A percentile compares a stretch with the other conserved stretches of the same genome.
Evolutionary conservation across 176 grass and related monocot genomes (phyloP).

Genomic region (Oryza meridionalis): DNA sequence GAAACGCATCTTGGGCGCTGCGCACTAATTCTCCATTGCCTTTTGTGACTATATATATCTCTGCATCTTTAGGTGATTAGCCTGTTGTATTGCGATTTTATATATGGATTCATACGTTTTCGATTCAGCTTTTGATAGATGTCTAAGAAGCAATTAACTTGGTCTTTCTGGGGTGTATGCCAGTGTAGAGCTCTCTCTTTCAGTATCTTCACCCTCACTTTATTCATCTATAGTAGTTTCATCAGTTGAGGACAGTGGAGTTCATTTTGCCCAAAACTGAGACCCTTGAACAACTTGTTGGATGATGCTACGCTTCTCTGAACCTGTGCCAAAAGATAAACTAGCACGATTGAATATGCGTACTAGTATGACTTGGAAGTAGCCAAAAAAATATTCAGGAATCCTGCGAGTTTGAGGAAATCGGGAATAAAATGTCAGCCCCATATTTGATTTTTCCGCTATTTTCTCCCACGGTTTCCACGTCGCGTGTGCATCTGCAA

Average conservation of each 20-base stretch:
- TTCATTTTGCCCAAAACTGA: too few relatives aligned
- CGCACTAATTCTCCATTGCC: neutral
- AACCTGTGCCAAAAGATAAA: too few relatives aligned
- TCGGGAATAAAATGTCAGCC: neutral
- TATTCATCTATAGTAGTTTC: neutral
- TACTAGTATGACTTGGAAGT: too few relatives aligned
- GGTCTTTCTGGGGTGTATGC: neutral
- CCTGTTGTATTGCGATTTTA: constrained; percentile 37
- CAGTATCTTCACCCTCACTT: constrained; percentile 1
- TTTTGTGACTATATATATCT: constrained; percentile 39
- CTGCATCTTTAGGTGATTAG: constrained; percentile 36
- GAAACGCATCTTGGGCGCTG: constrained; percentile 16
- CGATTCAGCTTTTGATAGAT: constrained; percentile 22
- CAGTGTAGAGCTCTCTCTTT: constrained; percentile 12
- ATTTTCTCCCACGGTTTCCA: constrained; percentile 12
- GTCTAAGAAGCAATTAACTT: neutral
- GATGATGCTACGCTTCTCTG: too few relatives aligned
- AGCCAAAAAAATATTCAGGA: too few relatives aligned
- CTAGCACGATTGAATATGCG: too few relatives aligned
- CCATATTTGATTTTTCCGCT: neutral
- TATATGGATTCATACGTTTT: constrained; percentile 9
- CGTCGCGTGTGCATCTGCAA: constrained; percentile 1
- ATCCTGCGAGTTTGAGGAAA: too few relatives aligned
- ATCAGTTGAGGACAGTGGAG: neutral
- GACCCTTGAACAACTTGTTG: too few relatives aligned